Base-by-base conservation (phyloP, 148 eudicot genomes). In the Rhododendron molle region DNA sequence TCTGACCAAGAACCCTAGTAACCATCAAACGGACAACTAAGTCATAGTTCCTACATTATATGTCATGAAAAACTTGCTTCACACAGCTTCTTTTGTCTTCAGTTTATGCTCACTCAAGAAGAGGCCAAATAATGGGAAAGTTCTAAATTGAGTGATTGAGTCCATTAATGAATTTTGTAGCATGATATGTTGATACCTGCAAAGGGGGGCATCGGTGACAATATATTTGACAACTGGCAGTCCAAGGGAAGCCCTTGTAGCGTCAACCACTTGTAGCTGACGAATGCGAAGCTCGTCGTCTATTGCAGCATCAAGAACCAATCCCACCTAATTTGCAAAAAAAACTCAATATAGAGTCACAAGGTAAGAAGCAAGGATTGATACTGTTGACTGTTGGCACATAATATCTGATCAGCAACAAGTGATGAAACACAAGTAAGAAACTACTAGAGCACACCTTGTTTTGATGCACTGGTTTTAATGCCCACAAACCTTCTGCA, bases 231-330 rank as follows among this genome's bases (percentile, higher is more conserved):
- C 85, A 76, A 96, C 90, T 26, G 99, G 99, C 92, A 96, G 88
- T 85, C 98, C 99, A 89, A 96, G 96, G 52, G 99, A 96, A 93
- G 99, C 98, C 87, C 96, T 90, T 81, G 91, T 84, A 46, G 99
- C 99, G 91, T 96, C 99, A 84, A 93, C 96, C 86, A 92, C 99
- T 88, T 95, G 99, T 73, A 96, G 85, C 88, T 96, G 99, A 78
- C 95, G 95, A 85, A 89, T 50, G 23, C 85, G 91, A 82, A 95
- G 98, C 76, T 94, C 95, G 83, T 91, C 86, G 87, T 96, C 98
- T 65, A 96, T 96, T 80, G 93, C 99, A 88, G 94, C 94, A 92
- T 96, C 99, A 86, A 95, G 90, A 92, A 96, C 96, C 85, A 96
- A 86, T 83, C 98, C 98, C 77, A 96, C 93, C 98, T 96, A 88